Evolutionary conservation across 805 yeast species (phyloP), one percentile per base, ranked within the genome.

Genomic region (Saitoella complicata): DNA sequence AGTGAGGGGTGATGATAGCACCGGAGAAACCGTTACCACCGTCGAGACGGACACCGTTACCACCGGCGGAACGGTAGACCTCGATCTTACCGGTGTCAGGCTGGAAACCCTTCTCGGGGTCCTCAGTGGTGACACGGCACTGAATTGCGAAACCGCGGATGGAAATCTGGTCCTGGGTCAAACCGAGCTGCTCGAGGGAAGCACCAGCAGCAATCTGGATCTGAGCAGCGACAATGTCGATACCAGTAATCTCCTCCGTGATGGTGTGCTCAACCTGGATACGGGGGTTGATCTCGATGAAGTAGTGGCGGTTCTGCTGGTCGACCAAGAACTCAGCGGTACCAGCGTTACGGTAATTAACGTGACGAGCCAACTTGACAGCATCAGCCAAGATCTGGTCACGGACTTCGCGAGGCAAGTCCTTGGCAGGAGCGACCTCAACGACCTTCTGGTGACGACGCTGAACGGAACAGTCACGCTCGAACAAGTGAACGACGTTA

Each of bases 11-110:
- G 54, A 88, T 91, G 53, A 91, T 78, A 21, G 96, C 82, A 52
- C 98, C 98, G 8, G 95, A 94, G 63, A 85, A 88, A 3, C 95
- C 96, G 62, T 88, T 88, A 67, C 97, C 97, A 69, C 98, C 98
- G 59, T 88, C 98, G 55, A 91, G 73, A 69, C 99, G 79, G 41
- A 91, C 96, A 64, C 99, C 99, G 60, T 91, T 91, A 71, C 99
- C 99, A 67, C 98, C 98, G 21, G 97, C 84, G 40, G 96, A 86
- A 64, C 97, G 78, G 71, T 88, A 88, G 40, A 88, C 98, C 65
- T 88, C 98, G 56, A 88, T 81, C 66, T 87, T 86, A 61, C 98
- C 98, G 3, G 97, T 91, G 62, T 88, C 98, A 10, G 98, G 98
- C 67, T 84, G 96, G 78, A 88, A 88, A 61, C 81, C 84, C 69